Conservation (phyloP, 2,329 filamentous ascomycete genomes). For the Venturia carpophila region DNA sequence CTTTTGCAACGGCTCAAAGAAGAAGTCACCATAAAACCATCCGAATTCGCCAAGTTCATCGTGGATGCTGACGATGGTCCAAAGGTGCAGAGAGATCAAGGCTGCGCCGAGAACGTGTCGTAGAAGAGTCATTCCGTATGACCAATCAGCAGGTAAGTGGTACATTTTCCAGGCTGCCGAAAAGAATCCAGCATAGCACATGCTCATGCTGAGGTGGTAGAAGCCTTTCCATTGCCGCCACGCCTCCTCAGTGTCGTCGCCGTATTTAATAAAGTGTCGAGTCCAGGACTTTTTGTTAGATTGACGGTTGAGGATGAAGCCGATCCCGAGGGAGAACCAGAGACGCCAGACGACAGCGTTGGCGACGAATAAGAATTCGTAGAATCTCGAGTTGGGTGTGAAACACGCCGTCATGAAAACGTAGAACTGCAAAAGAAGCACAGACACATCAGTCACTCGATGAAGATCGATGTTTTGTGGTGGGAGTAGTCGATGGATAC, state of each 20-base stretch:
- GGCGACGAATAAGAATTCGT: constrained; percentile 69
- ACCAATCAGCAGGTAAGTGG: constrained; percentile 75
- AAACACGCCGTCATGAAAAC: constrained; percentile 63
- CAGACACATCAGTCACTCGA: constrained; percentile 74
- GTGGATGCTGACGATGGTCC: constrained; percentile 90
- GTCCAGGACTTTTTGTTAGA: constrained; percentile 93
- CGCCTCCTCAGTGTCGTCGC: constrained; percentile 80
- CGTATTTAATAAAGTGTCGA: constrained; percentile 93
- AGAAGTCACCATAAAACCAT: constrained; percentile 99
- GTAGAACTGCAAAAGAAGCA: constrained; percentile 68
- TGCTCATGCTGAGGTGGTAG: constrained; percentile 84
- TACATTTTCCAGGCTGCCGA: constrained; percentile 98
- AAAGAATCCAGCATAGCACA: constrained; percentile 83
- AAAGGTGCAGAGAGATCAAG: constrained; percentile 78
- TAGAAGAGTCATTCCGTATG: constrained; percentile 73
- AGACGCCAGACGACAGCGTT: constrained; percentile 78
- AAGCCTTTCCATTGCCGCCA: constrained; percentile 98
- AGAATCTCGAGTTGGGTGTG: constrained; percentile 68
- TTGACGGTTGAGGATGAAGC: constrained; percentile 74
- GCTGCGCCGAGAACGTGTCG: constrained; percentile 78
- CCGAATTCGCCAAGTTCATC: constrained; percentile 95
- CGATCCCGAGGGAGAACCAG: constrained; percentile 87
- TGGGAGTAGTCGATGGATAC: constrained; percentile 78
- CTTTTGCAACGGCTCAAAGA: constrained; percentile 82
- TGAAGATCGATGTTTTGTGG: constrained; percentile 79